Evolutionary conservation across 768 basidiomycete genomes (phyloP).

Genomic region (Lepiota brunneoincarnata): DNA sequence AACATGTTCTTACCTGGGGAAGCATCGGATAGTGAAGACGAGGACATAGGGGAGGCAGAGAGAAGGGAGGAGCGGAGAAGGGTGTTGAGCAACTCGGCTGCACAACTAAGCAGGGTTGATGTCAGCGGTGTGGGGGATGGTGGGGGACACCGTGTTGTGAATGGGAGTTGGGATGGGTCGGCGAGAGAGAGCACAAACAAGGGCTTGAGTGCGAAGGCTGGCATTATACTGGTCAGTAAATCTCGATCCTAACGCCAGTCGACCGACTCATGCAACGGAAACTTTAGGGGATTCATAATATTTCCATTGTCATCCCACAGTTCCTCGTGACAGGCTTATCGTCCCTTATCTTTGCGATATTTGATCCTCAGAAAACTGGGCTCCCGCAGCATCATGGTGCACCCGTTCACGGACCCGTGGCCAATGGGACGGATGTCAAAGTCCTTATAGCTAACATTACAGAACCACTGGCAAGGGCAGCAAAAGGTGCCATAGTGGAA

Average conservation of each 20-base stretch:
- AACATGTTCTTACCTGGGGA: conserved; percentile 26
- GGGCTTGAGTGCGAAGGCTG: conserved; percentile 75
- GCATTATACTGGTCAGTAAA: conserved; percentile 73
- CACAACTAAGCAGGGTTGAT: conserved; percentile 48
- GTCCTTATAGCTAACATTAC: conserved; percentile 6
- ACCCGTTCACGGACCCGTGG: conserved; percentile 6
- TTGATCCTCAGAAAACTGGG: conserved; percentile 62
- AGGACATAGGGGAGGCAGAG: conserved; percentile 22
- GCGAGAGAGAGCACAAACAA: conserved; percentile 15
- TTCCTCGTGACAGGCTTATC: conserved; percentile 88
- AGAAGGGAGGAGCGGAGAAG: conserved; percentile 20
- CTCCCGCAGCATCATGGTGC: conserved; percentile 31
- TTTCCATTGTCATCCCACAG: conserved; percentile 92
- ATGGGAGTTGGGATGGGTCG: conserved; percentile 4
- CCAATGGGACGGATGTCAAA: conserved; percentile 9
- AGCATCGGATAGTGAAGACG: conserved; percentile 28
- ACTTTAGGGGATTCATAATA: conserved; percentile 87
- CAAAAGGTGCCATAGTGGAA: conserved; percentile 10
- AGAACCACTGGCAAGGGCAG: background rate
- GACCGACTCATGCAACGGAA: background rate
- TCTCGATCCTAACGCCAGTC: background rate
- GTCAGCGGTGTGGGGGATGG: conserved; percentile 23
- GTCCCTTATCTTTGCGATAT: conserved; percentile 80
- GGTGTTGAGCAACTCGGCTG: conserved; percentile 41
- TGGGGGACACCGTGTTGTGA: conserved; percentile 28